These are phyloP conservation scores for Russula emetica DNA, from an alignment of 768 basidiomycete species.

Conservation along the genomic window DNA sequence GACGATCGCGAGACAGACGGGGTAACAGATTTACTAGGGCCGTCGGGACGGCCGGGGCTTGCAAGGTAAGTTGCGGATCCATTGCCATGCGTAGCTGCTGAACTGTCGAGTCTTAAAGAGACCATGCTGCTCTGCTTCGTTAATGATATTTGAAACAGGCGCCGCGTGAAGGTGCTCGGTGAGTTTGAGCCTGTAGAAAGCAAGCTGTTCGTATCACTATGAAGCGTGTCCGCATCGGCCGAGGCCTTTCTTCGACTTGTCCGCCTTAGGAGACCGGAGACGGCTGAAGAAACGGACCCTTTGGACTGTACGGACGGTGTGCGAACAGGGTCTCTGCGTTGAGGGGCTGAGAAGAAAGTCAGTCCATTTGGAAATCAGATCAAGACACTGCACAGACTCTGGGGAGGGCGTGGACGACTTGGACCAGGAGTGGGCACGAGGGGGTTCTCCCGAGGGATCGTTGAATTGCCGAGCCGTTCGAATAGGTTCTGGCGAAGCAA, in stretches of 20 bases:
- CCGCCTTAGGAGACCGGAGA: slow-evolving; percentile 37
- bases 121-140: slow-evolving; percentile 50
- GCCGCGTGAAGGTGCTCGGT: slow-evolving; percentile 27
- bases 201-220: slow-evolving; percentile 33
- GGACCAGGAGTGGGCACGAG: slow-evolving; percentile 51
- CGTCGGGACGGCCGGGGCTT: slow-evolving; percentile 31
- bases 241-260: slow-evolving; percentile 33
- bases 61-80: slow-evolving; percentile 23
- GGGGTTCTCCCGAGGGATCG: slow-evolving; percentile 58
- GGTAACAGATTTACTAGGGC: slow-evolving; percentile 28
- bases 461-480: slow-evolving; percentile 62
- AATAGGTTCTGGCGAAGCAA: slow-evolving; percentile 80
- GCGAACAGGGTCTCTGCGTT: slow-evolving; percentile 27
- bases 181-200: slow-evolving; percentile 31
- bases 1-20: slow-evolving; percentile 38
- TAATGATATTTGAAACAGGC: slow-evolving; percentile 36
- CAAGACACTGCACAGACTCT: slow-evolving; percentile 3
- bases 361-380: not conserved
- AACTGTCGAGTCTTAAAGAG: slow-evolving; percentile 45
- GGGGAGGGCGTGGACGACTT: slow-evolving; percentile 11
- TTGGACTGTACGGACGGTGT: slow-evolving; percentile 37
- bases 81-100: slow-evolving; percentile 42
- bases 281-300: slow-evolving; percentile 34
- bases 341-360: slow-evolving; percentile 29
- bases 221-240: slow-evolving; percentile 25